Evolutionary conservation across 2,329 filamentous ascomycete species (phyloP).

Genomic region (Claviceps sp.): DNA sequence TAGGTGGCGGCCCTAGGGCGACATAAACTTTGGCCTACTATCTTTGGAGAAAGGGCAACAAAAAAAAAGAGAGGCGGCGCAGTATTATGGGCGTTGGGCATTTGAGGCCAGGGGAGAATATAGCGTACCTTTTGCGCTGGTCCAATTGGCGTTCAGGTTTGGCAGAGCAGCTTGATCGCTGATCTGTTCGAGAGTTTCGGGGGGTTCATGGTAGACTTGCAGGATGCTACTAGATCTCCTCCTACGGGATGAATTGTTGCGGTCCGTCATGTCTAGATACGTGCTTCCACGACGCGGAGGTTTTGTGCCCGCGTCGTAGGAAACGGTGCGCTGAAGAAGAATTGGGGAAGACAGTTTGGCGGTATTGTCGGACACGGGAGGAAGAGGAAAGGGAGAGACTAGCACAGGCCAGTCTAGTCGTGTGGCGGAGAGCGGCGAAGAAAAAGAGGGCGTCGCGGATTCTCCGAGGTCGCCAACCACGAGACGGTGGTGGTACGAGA

Average conservation of each 20-base stretch:
- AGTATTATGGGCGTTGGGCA: too few relatives aligned
- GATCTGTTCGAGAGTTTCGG: constrained; percentile 93
- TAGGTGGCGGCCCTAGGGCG: background rate
- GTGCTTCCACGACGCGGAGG: constrained; percentile 47
- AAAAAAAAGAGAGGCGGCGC: too few relatives aligned
- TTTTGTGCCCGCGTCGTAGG: constrained; percentile 74
- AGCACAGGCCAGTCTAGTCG: constrained; percentile 1
- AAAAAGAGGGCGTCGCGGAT: constrained; percentile 2
- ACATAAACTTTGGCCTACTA: background rate
- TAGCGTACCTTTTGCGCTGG: constrained; percentile 87
- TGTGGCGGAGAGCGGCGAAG: constrained; percentile 5
- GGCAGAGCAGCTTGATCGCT: constrained; percentile 91
- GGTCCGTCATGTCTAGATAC: constrained; percentile 47
- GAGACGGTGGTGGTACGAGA: background rate
- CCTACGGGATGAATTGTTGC: constrained; percentile 57
- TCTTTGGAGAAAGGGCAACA: background rate
- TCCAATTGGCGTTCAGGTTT: constrained; percentile 97
- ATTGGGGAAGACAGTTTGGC: constrained; percentile 91
- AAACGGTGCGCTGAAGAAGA: constrained; percentile 78
- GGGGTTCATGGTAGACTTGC: constrained; percentile 88
- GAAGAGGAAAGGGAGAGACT: constrained; percentile 6
- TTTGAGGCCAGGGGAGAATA: background rate
- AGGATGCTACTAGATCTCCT: constrained; percentile 91
- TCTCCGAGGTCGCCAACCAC: constrained; percentile 1
- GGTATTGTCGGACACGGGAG: constrained; percentile 45